These are phyloP conservation scores for Physcomitrium patens DNA, from an alignment of 225 moss, liverwort and hornwort species.

Conservation along the genomic window DNA sequence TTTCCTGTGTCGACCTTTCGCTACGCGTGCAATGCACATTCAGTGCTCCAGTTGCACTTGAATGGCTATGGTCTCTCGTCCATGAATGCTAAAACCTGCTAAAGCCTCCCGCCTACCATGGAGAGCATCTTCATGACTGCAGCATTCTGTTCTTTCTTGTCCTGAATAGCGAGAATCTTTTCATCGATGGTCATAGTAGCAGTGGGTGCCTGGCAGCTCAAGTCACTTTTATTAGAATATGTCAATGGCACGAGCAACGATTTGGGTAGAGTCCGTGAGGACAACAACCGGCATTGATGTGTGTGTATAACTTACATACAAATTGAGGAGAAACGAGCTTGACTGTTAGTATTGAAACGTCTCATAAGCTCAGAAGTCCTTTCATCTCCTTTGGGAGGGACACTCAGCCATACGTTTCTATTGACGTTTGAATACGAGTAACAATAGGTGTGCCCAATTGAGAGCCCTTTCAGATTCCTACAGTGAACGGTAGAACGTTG, in stretches of 20 bases:
- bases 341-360: not conserved
- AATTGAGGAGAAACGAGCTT: not conserved
- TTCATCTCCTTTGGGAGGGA: conserved; percentile 29
- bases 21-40: not conserved
- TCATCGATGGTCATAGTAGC: conserved; percentile 37
- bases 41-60: not conserved
- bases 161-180: conserved; percentile 37
- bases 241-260: not conserved
- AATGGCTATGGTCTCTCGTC: not conserved
- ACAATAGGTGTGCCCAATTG: no score
- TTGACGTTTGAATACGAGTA: no score
- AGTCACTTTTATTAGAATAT: not conserved
- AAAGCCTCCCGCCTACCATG: conserved; percentile 32
- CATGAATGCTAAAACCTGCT: not conserved
- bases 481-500: no score
- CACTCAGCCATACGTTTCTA: not conserved
- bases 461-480: no score
- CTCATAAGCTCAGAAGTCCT: conserved; percentile 2
- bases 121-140: conserved; percentile 49
- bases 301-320: not conserved
- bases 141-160: conserved; percentile 39
- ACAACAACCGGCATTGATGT: not conserved
- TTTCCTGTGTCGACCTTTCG: not conserved
- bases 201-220: not conserved
- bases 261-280: rapidly evolving